These are phyloP conservation scores for Piper betle DNA, from an alignment of 164 flowering plant species.

Conservation along the genomic window DNA sequence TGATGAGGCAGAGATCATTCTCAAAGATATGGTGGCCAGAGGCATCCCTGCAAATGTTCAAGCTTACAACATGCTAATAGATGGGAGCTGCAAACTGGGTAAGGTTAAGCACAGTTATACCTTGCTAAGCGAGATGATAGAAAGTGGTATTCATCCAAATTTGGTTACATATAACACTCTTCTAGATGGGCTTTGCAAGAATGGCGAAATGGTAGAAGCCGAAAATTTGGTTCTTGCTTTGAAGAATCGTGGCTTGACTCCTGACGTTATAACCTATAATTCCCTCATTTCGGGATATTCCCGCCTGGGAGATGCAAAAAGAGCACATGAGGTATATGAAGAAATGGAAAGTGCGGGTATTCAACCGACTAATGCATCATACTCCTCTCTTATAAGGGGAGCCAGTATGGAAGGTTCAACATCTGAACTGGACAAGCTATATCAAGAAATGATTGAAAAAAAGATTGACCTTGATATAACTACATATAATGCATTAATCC, in stretches of 20 bases:
- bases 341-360: slow-evolving; percentile 34
- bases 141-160: slow-evolving; percentile 27
- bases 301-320: slow-evolving; percentile 21
- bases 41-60: slow-evolving; percentile 38
- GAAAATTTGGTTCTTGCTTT: slow-evolving; percentile 34
- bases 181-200: slow-evolving; percentile 46
- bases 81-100: slow-evolving; percentile 39
- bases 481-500: slow-evolving; percentile 47
- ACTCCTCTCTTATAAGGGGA: slow-evolving; percentile 32
- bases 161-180: slow-evolving; percentile 65
- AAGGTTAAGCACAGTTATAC: slow-evolving; percentile 34
- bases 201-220: slow-evolving; percentile 37
- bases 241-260: slow-evolving; percentile 27
- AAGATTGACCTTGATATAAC: slow-evolving; percentile 35
- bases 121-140: slow-evolving; percentile 35
- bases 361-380: slow-evolving; percentile 44
- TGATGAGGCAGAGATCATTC: slow-evolving; percentile 45
- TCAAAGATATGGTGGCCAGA: slow-evolving; percentile 35
- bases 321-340: slow-evolving; percentile 39
- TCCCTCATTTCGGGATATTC: slow-evolving; percentile 51
- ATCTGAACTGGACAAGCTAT: slow-evolving; percentile 26
- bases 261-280: slow-evolving; percentile 71
- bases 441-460: slow-evolving; percentile 36
- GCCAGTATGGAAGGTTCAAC: slow-evolving; percentile 23
- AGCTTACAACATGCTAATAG: slow-evolving; percentile 57